phyloP scores from a whole-genome alignment of 192 early-diverging fungal genomes.

The Fimicolochytrium jonesii region DNA sequence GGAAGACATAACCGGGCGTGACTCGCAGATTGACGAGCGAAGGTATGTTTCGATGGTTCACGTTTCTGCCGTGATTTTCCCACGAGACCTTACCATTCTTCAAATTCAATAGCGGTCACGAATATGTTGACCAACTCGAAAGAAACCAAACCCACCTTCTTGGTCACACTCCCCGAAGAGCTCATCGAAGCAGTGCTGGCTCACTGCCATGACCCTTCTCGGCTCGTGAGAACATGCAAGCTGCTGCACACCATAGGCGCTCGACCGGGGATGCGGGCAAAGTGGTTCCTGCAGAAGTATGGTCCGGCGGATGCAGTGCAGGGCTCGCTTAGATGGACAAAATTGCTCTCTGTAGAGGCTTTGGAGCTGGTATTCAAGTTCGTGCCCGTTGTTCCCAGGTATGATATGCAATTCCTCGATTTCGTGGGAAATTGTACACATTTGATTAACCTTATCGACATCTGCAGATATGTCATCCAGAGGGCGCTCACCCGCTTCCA shows the following conservation, averaged over 20 bases:
- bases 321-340: constrained; percentile 4
- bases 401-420: background rate
- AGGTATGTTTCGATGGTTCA: no score
- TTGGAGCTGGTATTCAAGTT: constrained; percentile 7
- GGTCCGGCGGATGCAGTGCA: constrained; percentile 1
- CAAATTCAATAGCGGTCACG: no score
- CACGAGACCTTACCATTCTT: no score
- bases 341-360: background rate
- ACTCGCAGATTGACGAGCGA: no score
- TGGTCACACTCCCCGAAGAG: background rate
- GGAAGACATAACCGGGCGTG: no score
- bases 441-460: background rate
- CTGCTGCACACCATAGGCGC: background rate
- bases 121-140: no score
- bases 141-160: background rate
- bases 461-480: constrained; percentile 18
- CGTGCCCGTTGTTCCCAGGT: constrained; percentile 11
- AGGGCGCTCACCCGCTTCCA: constrained; percentile 13
- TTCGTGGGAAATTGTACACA: background rate
- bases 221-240: background rate
- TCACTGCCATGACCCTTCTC: background rate
- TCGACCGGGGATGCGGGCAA: background rate
- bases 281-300: constrained; percentile 9
- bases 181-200: background rate
- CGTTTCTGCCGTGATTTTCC: no score